These are phyloP conservation scores for Linderniella brevidens DNA, from an alignment of 257 asterid species.

Conservation along the genomic window DNA sequence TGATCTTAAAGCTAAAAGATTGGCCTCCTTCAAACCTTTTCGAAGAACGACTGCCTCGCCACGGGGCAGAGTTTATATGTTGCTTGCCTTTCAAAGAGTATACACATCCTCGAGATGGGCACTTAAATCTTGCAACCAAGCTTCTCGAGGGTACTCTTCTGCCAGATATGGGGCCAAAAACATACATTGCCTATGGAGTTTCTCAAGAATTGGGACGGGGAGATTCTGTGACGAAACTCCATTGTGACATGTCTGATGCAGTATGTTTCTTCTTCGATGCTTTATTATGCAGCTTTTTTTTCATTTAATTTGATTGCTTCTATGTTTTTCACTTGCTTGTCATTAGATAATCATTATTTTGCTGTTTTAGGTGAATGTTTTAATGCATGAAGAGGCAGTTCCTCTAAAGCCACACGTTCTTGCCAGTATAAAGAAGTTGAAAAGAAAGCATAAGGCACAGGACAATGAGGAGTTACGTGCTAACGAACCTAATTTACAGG, in stretches of 20 bases:
- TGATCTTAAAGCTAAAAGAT: conserved; percentile 68
- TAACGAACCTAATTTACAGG: conserved; percentile 9
- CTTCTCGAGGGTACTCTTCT: conserved; percentile 32
- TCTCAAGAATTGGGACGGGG: conserved; percentile 74
- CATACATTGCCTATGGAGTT: conserved; percentile 83
- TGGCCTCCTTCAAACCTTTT: conserved; percentile 84
- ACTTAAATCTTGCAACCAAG: conserved; percentile 53
- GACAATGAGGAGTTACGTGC: conserved; percentile 33
- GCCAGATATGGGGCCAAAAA: conserved; percentile 94
- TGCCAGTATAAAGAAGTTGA: conserved; percentile 16
- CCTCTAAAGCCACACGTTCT: conserved; percentile 16
- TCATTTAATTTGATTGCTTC: not conserved
- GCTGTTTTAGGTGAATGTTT: conserved; percentile 51
- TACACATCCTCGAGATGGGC: conserved; percentile 51
- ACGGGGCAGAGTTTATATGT: conserved; percentile 54
- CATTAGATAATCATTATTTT: not conserved
- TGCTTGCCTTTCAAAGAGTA: conserved; percentile 85
- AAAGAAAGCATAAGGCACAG: conserved; percentile 36
- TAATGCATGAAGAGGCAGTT: conserved; percentile 42
- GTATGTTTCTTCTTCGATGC: conserved; percentile 18
- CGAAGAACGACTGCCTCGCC: conserved; percentile 75
- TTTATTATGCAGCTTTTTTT: too few relatives aligned
- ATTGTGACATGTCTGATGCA: conserved; percentile 91
- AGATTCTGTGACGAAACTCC: conserved; percentile 88
- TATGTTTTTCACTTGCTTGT: not conserved